Base-by-base conservation (phyloP, 768 basidiomycete species). In the Polyporus arcularius region DNA sequence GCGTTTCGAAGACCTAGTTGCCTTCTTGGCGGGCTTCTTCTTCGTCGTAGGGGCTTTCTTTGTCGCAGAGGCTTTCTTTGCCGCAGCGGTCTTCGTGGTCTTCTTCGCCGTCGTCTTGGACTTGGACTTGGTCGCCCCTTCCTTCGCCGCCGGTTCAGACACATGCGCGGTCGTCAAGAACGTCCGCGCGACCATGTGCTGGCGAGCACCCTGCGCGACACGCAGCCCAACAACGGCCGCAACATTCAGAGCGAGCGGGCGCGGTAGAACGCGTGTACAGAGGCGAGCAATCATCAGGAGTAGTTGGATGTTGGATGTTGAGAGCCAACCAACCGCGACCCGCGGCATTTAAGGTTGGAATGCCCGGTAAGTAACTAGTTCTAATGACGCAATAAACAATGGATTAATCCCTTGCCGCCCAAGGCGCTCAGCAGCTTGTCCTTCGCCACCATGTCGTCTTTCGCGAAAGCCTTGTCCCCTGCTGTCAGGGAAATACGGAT, bases 401-500 rank as follows among this genome's bases (percentile, higher is more conserved):
- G n/a, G 9, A 45, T 45, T 45, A 8, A 55, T 55, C 53, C 10
- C 42, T 31, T 35, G 53, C 32, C 38, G 48, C 45, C 51, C 52
- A 51, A 18, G 55, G 45, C 43, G 49, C 16, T 26, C 50, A 46
- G 1, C 51, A 46, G 49, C 52, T 59, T 52, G 52, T 59, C 61
- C 48, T 60, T 52, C 41, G 51, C 60, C 60, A 54, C 55, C 55
- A 70, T 67, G 69, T 73, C 86, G 63, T 85, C 93, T 76, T 59
- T 63, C 50, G 76, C 89, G 60, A 89, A 85, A 73, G 87, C 84
- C 26, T 77, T 94, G 66, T 85, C 89, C 3, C 90, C 92, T 51
- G 84, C 90, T 45, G 75, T 94, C 55, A 82, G 90, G 64, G 92
- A 94, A 75, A 80, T 94, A 55, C 85, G 92, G 55, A 79, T 94